Percentiles rank a stretch among this genome's conserved stretches.
Conservation (phyloP, 2,329 filamentous ascomycete genomes). For the Sporothrix mexicana region DNA sequence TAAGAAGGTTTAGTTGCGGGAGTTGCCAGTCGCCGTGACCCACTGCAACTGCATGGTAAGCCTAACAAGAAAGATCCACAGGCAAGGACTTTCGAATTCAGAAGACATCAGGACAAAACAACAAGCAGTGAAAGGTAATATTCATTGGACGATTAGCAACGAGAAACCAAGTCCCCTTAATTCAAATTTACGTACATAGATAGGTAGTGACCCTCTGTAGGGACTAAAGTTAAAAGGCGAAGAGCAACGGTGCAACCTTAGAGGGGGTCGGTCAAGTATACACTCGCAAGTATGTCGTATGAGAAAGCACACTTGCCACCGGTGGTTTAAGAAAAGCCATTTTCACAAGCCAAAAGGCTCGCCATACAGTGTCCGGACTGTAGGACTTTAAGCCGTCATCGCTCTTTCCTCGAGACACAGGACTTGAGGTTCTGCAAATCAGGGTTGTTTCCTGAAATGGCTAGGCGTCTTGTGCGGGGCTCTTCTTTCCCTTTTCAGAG, state of each 20-base stretch:
- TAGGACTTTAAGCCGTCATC: not conserved
- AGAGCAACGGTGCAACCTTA: too few species aligned
- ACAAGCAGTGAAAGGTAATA: not conserved
- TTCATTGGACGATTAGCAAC: too few species aligned
- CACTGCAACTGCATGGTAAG: not conserved
- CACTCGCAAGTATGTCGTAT: not conserved
- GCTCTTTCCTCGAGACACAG: not conserved
- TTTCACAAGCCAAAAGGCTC: slow-evolving; percentile 8
- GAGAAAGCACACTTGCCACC: not conserved
- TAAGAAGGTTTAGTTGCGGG: slow-evolving; percentile 2
- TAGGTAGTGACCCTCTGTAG: not conserved
- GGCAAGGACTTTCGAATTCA: not conserved
- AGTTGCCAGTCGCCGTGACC: slow-evolving; percentile 19
- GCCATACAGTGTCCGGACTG: not conserved
- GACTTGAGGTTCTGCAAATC: not conserved
- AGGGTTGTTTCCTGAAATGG: slow-evolving; percentile 13
- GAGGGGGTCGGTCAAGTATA: too few species aligned
- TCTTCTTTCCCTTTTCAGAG: slow-evolving; percentile 9
- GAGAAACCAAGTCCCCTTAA: too few species aligned
- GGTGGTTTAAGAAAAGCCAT: not conserved
- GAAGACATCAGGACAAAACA: not conserved
- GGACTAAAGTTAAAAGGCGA: too few species aligned
- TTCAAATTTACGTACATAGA: too few species aligned
- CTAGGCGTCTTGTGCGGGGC: not conserved
- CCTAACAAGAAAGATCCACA: not conserved